These are phyloP conservation scores for Leishmania major DNA, from an alignment of 208 protist species.

Conservation along the genomic window DNA sequence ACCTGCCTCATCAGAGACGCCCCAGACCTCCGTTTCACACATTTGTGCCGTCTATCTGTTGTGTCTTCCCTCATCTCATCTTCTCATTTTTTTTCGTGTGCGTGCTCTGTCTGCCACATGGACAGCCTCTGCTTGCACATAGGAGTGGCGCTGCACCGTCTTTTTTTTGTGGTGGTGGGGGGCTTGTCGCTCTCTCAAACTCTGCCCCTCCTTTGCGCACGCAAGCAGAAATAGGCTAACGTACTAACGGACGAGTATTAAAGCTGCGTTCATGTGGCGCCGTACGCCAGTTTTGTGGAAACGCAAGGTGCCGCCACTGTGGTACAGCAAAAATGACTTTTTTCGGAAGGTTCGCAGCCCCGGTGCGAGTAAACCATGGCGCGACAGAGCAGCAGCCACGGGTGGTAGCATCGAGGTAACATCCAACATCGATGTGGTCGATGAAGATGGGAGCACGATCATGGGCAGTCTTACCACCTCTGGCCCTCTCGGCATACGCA, in stretches of 20 bases:
- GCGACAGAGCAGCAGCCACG: constrained; percentile 45
- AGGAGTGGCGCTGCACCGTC: not conserved
- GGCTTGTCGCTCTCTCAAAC: not conserved
- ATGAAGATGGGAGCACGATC: constrained; percentile 30
- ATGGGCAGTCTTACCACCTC: constrained; percentile 51
- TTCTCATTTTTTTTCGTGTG: not conserved
- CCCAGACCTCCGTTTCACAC: not conserved
- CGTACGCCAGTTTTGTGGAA: constrained; percentile 34
- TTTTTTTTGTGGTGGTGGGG: no score
- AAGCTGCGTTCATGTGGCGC: constrained; percentile 36
- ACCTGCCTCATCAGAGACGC: not conserved
- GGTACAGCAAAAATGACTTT: constrained; percentile 74
- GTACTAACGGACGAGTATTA: not conserved
- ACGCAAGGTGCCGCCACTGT: constrained; percentile 48
- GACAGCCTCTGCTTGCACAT: not conserved
- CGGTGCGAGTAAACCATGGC: constrained; percentile 85
- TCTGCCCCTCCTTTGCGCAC: not conserved
- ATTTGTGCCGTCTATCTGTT: not conserved
- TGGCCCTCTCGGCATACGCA: constrained; percentile 68
- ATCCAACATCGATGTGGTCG: constrained; percentile 45
- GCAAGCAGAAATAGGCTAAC: not conserved
- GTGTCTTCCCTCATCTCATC: not conserved
- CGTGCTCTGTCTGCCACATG: not conserved
- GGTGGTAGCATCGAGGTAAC: constrained; percentile 73
- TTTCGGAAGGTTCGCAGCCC: constrained; percentile 73